These are phyloP conservation scores for Pittosporum tobira DNA, from an alignment of 129 eudicot genomes.

Conservation along the genomic window DNA sequence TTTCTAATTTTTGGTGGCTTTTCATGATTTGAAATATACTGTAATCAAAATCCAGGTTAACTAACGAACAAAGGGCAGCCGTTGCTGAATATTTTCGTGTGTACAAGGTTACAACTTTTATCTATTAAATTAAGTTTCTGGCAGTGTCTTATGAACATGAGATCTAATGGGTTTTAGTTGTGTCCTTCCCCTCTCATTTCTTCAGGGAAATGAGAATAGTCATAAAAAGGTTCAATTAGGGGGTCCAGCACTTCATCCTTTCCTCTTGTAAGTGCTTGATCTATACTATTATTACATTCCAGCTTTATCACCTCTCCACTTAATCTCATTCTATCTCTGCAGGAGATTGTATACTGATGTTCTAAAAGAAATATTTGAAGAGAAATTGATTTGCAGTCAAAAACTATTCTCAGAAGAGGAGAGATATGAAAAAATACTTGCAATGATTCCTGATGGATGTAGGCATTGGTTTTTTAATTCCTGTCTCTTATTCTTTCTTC, in stretches of 20 bases:
- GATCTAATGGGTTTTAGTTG: conserved; percentile 1
- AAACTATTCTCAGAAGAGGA: conserved; percentile 58
- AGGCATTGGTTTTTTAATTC: conserved; percentile 8
- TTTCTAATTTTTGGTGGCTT: conserved; percentile 3
- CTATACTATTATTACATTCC: not conserved
- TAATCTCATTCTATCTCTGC: conserved; percentile 18
- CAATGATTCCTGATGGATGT: conserved; percentile 90
- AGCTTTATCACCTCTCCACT: not conserved
- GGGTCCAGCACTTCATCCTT: conserved; percentile 64
- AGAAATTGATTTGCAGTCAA: conserved; percentile 51
- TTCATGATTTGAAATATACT: conserved; percentile 7
- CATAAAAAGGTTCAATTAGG: conserved; percentile 47
- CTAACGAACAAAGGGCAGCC: conserved; percentile 78
- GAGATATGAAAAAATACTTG: conserved; percentile 75
- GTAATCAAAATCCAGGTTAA: conserved; percentile 38
- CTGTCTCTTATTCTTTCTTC: not conserved
- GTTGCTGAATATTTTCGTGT: conserved; percentile 83
- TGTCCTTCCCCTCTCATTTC: not conserved
- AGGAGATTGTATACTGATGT: conserved; percentile 82
- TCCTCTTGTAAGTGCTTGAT: conserved; percentile 43
- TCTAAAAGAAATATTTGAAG: conserved; percentile 60
- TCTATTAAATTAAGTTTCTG: not conserved
- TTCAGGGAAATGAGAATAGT: conserved; percentile 73
- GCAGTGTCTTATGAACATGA: not conserved
- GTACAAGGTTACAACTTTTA: conserved; percentile 48